Base-by-base conservation (phyloP, 2,329 filamentous ascomycete species). In the Neonectria coccinea region DNA sequence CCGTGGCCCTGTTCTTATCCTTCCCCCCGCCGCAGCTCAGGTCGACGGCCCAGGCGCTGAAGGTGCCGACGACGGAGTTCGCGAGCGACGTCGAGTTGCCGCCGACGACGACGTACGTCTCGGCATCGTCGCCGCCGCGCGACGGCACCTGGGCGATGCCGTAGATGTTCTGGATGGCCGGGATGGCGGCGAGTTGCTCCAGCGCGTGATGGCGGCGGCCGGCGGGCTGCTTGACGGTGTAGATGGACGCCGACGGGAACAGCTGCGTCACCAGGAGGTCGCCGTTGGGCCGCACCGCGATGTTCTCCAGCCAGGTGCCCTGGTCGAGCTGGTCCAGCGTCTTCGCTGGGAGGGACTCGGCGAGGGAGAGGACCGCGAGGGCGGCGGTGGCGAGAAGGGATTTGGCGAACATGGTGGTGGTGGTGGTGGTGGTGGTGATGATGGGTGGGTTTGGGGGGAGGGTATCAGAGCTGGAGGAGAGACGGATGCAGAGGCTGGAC, bases 281-380 rank as follows among this genome's bases (percentile, higher is more conserved):
- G 11, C 66, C 64, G 31, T 67, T 67, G 39, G 66, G 62, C 10
- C 69, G 68, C 4, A 64, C 63, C 4, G 63, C 68, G 14, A 72
- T 65, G 50, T 71, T 71, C 44, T 72, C 69, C 6, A 71, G 58
- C 64, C 65, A 72, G 48, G 63, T 65, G 2, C 65, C 67, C 20
- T 33, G 54, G 18, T 31, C 25, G 39, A 69, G 65, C 36, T 70
- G 65, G 22, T 25, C 59, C 20, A 70, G 36, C 1, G 62, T 60
- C 42, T 58, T 63, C 11, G 50, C 27, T 2, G 68, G 62, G 12
- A 65, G 45, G n/a, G 59, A 57, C 18, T 65, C 52, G n/a, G 62
- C 63, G 44, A 64, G 31, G 10, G 60, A 44, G 4, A 66, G 36
- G 10, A 16, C 62, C 10, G 60, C 50, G 16, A 67, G 18, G 12